Evolutionary conservation across 73 alveolate species (phyloP).

Genomic region (Paramecium pentaurelia): DNA sequence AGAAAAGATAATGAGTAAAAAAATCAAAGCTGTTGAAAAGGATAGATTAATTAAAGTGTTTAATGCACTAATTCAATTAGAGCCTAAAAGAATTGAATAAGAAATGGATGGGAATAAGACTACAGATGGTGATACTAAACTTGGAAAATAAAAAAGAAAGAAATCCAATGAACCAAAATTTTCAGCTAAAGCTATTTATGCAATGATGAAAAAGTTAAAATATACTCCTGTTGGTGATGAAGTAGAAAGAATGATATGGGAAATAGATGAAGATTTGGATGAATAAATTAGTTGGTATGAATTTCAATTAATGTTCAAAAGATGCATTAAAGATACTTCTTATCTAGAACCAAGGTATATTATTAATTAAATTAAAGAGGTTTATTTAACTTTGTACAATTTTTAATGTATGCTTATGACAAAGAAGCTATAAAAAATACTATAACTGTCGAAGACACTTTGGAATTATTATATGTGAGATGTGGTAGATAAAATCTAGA

Average conservation of each 20-base stretch:
- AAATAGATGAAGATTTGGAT: slow-evolving; percentile 77
- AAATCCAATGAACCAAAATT: slow-evolving; percentile 39
- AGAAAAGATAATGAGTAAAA: slow-evolving; percentile 46
- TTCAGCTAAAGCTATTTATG: slow-evolving; percentile 6
- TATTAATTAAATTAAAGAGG: neutral
- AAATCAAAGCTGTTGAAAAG: slow-evolving; percentile 45
- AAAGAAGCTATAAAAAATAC: slow-evolving; percentile 63
- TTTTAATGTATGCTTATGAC: slow-evolving; percentile 68
- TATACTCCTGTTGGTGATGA: slow-evolving; percentile 61
- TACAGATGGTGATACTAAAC: slow-evolving; percentile 25
- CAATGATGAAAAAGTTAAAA: slow-evolving; percentile 8
- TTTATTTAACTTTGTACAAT: slow-evolving; percentile 67
- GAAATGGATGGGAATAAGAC: neutral
- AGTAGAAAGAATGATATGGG: slow-evolving; percentile 82
- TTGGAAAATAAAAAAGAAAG: slow-evolving; percentile 31
- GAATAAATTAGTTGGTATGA: slow-evolving; percentile 69
- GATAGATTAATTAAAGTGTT: slow-evolving; percentile 44
- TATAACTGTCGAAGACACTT: slow-evolving; percentile 77
- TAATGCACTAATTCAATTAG: neutral
- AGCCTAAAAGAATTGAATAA: slow-evolving; percentile 7
- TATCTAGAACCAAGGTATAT: slow-evolving; percentile 71
- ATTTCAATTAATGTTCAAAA: slow-evolving; percentile 73
- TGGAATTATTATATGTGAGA: slow-evolving; percentile 74
- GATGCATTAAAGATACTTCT: slow-evolving; percentile 73
- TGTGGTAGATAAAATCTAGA: slow-evolving; percentile 57